Base-by-base conservation (phyloP, 169 alveolate species). In the Plasmodium vinckei region DNA sequence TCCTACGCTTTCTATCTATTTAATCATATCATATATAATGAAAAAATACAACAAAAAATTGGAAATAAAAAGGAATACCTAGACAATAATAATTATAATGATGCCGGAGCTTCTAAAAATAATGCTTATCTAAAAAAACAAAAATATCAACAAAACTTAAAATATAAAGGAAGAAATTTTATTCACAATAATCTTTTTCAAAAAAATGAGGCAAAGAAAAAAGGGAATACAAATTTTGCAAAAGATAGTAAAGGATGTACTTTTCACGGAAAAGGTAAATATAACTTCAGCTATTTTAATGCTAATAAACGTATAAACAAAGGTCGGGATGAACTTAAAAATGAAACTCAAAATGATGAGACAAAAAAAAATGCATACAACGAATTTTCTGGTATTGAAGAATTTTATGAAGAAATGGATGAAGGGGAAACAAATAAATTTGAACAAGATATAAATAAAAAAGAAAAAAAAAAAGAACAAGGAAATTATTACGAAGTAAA, bases 201-300 rank as follows among this genome's bases (percentile, higher is more conserved):
- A 57, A 49, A 42, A 51, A 42, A 75, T 49, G 56, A 46, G n/a
- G 21, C 21, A 5, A 56, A 75, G 10, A 63, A 44, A 17, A 61
- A 63, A 21, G 77, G 75, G 12, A 23, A 33, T n/a, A 21, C 13
- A 6, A 49, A 15, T n/a, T 75, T 61, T 75, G 21, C 47, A 0
- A 67, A 56, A 54, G 49, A 47, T 15, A 63, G 5, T 13, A 53
- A 61, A 27, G 44, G 75, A 2, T 75, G 44, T 53, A 19, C 49
- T 6, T 75, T 63, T 53, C 69, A 56, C 9, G 57, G 65, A 7
- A 75, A 42, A 42, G 75, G 73, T 0, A 75, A 75, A 75, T 75
- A 56, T 23, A 75, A 75, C 46, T 75, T 75, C n/a, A 75, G 88
- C 9, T 75, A 75, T 21, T 75, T 75, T 54, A 63, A 75, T 56